Conservation (phyloP, 208 protist species). For the Wallacemonas sp. region DNA sequence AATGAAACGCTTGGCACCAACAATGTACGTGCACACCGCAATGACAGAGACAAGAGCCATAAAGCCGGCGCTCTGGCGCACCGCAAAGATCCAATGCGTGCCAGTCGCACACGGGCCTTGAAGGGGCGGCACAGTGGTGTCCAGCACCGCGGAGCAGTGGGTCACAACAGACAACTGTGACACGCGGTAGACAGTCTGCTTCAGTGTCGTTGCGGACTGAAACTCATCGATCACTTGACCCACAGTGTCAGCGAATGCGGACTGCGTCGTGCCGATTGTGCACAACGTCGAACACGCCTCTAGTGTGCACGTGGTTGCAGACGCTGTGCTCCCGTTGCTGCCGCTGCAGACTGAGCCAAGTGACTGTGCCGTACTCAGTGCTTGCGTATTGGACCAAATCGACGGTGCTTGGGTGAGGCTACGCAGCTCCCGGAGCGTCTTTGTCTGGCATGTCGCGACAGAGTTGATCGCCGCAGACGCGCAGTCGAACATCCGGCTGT, state of each 20-base stretch:
- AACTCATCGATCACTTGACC: background rate
- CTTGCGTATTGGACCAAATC: background rate
- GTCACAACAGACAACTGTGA: background rate
- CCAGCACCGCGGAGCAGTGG: slow-evolving; percentile 25
- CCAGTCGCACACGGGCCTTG: slow-evolving; percentile 19
- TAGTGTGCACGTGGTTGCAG: slow-evolving; percentile 3
- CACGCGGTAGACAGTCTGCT: background rate
- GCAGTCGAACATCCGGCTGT: slow-evolving; percentile 1
- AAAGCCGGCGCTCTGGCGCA: slow-evolving; percentile 29
- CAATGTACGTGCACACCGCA: slow-evolving; percentile 28
- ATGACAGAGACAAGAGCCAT: slow-evolving; percentile 24
- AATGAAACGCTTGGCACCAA: slow-evolving; percentile 59
- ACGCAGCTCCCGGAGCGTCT: background rate
- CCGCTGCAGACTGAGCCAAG: background rate
- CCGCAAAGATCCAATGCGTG: background rate
- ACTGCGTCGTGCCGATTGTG: background rate
- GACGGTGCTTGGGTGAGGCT: background rate
- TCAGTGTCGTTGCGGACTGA: background rate
- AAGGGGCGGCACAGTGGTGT: slow-evolving; percentile 21
- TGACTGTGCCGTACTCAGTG: background rate
- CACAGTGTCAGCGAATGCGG: background rate
- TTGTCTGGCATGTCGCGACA: background rate
- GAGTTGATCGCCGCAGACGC: background rate
- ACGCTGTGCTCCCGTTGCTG: background rate
- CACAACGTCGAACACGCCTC: background rate